Base-by-base conservation (phyloP, 2,329 filamentous ascomycete genomes). In the Talaromyces atroroseus region DNA sequence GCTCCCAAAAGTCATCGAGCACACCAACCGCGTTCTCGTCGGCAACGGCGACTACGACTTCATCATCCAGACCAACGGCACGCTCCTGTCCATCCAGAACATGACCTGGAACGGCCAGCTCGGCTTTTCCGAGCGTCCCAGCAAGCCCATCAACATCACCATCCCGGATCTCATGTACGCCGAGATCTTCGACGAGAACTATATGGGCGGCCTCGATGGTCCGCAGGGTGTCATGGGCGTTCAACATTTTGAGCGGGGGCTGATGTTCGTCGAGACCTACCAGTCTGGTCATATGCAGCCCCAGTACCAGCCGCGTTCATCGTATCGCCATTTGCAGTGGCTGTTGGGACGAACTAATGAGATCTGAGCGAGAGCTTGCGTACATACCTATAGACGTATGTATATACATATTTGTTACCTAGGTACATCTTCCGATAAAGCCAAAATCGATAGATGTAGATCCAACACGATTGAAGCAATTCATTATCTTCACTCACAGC, bases 71-170 rank as follows among this genome's bases (percentile, higher is more conserved):
- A 76, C 79, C 64, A 87, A 88, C 67, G 88, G 88, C 16, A 87
- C 87, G 0, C 76, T 92, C 1, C 75, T 90, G 6, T 80, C 81
- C 1, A 85, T 92, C 58, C 88, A 92, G 67, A 91, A 91, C 74
- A 89, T 92, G 84, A 91, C 87, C 0, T 92, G 85, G 84, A 82
- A 83, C 57, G 88, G 88, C 4, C 68, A 78, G 45, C 82, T 87
- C 52, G 89, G 89, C 0, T 92, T 92, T 76, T 81, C 85, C 61
- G 67, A 70, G 1, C 70, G 73, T 0, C 89, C 88, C 0, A 68
- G 67, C 1, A 66, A 60, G 2, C 66, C 66, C 0, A 68, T 72
- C 54, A 58, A 68, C 36, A 68, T 72, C 58, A 54, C 62, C 18
- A 59, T 71, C 2, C 61, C 66, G 0, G 79, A 83, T 52, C 82